These are phyloP conservation scores for Endocladia muricata DNA, from an alignment of 31 red algal species.

Conservation along the genomic window DNA sequence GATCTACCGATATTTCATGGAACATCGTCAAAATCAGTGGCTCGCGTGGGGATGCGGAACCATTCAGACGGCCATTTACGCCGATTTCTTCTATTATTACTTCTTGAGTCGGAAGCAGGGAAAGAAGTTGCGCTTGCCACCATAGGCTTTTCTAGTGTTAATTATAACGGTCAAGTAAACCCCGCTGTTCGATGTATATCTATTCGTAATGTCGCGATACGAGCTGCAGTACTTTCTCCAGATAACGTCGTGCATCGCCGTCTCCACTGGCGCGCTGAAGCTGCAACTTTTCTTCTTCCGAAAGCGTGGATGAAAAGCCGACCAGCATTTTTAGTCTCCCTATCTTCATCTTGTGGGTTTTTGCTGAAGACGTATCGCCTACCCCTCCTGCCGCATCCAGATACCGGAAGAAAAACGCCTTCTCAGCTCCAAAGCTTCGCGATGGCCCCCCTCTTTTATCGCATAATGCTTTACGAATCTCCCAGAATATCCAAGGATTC, in stretches of 20 bases:
- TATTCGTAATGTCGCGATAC: slow-evolving; percentile 6
- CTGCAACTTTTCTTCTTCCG: slow-evolving; percentile 6
- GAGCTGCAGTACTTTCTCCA: slow-evolving; percentile 9
- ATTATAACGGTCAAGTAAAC: too few species aligned
- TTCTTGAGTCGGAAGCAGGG: slow-evolving; percentile 68
- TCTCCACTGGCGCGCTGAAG: background rate
- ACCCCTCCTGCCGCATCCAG: background rate
- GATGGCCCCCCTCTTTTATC: background rate
- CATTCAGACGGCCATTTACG: slow-evolving; percentile 94
- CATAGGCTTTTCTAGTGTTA: slow-evolving; percentile 41
- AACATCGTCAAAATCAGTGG: slow-evolving; percentile 84
- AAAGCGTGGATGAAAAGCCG: slow-evolving; percentile 3
- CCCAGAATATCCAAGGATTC: slow-evolving; percentile 73
- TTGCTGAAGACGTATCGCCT: background rate
- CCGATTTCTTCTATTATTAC: slow-evolving; percentile 99
- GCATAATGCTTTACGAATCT: slow-evolving; percentile 32
- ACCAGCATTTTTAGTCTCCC: slow-evolving; percentile 27
- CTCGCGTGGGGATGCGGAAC: slow-evolving; percentile 86
- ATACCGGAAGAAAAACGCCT: slow-evolving; percentile 24
- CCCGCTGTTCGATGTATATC: too few species aligned
- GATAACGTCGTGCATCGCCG: background rate
- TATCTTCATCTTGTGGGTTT: slow-evolving; percentile 19
- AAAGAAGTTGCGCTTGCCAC: slow-evolving; percentile 70
- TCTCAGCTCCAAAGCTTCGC: slow-evolving; percentile 13
- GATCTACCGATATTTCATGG: slow-evolving; percentile 87